Conservation (phyloP, 495 filamentous ascomycete species). For the Aspergillus haitiensis region DNA sequence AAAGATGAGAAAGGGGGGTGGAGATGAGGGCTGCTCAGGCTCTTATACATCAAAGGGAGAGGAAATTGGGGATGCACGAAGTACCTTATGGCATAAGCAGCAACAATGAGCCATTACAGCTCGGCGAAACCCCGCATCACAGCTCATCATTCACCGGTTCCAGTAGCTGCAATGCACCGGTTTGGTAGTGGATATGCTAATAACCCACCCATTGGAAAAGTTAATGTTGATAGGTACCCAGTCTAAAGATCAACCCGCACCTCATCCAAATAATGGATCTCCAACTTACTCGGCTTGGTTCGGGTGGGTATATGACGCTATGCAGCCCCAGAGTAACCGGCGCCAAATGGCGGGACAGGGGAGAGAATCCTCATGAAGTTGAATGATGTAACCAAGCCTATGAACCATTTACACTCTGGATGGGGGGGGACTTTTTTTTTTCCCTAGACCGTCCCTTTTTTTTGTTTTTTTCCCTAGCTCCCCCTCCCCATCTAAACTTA, state of each 20-base stretch:
- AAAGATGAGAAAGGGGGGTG: not conserved
- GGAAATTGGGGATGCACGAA: not conserved
- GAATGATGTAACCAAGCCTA: slow-evolving; percentile 3
- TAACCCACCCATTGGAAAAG: not conserved
- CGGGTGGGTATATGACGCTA: slow-evolving; percentile 25
- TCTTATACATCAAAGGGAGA: slow-evolving; percentile 4
- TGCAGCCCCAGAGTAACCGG: slow-evolving; percentile 15
- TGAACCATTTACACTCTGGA: not conserved
- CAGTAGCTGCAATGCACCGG: not conserved
- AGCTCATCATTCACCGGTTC: slow-evolving; percentile 11
- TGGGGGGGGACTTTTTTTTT: not conserved
- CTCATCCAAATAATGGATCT: slow-evolving; percentile 9
- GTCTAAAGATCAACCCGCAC: slow-evolving; percentile 12
- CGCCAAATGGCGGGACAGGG: slow-evolving; percentile 16
- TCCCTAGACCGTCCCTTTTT: not conserved
- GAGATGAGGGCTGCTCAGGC: not conserved
- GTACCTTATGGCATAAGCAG: not conserved
- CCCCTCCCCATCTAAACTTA: not conserved
- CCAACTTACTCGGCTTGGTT: slow-evolving; percentile 6
- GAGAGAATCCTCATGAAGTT: slow-evolving; percentile 3
- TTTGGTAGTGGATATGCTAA: not conserved
- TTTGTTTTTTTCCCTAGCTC: not conserved
- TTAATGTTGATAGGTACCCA: slow-evolving; percentile 8
- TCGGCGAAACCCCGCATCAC: slow-evolving; percentile 6
- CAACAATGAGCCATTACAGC: not conserved